Evolutionary conservation across 177 flowering plant genomes (phyloP).

Genomic region (Vitis hybrid): DNA sequence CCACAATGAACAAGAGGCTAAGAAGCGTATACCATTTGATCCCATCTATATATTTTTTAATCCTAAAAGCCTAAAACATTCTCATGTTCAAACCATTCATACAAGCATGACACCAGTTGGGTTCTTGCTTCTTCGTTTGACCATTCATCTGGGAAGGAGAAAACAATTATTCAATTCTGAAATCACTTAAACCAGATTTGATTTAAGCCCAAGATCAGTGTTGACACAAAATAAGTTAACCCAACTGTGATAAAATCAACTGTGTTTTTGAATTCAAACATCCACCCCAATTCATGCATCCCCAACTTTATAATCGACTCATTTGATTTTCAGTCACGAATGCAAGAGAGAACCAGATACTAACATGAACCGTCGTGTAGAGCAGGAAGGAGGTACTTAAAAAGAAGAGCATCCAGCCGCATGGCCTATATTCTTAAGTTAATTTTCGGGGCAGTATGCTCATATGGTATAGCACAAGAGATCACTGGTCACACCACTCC

Average conservation of each 20-base stretch:
- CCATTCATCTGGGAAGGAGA: too few species aligned
- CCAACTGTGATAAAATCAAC: slow-evolving; percentile 3
- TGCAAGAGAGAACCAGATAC: slow-evolving; percentile 3
- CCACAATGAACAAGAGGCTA: too few species aligned
- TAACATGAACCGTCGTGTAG: neutral
- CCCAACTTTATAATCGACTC: slow-evolving; percentile 26
- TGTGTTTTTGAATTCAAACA: slow-evolving; percentile 7
- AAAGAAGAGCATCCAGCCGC: slow-evolving; percentile 8
- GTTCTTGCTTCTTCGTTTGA: too few species aligned
- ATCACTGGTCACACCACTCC: slow-evolving; percentile 71
- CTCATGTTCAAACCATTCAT: too few species aligned
- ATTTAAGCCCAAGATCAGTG: slow-evolving; percentile 1
- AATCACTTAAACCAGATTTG: neutral
- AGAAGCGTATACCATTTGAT: too few species aligned
- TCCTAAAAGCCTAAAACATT: too few species aligned
- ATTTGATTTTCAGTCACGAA: slow-evolving; percentile 7
- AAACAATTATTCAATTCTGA: too few species aligned
- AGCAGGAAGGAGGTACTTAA: slow-evolving; percentile 5
- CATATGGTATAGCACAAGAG: slow-evolving; percentile 13
- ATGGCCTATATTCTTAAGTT: slow-evolving; percentile 9
- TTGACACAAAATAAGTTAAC: neutral
- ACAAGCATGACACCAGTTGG: too few species aligned
- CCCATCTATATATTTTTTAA: too few species aligned
- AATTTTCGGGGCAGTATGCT: neutral
- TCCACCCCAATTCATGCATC: slow-evolving; percentile 14